Conservation (phyloP, 768 basidiomycete genomes). For the Termitomyces titanicus region DNA sequence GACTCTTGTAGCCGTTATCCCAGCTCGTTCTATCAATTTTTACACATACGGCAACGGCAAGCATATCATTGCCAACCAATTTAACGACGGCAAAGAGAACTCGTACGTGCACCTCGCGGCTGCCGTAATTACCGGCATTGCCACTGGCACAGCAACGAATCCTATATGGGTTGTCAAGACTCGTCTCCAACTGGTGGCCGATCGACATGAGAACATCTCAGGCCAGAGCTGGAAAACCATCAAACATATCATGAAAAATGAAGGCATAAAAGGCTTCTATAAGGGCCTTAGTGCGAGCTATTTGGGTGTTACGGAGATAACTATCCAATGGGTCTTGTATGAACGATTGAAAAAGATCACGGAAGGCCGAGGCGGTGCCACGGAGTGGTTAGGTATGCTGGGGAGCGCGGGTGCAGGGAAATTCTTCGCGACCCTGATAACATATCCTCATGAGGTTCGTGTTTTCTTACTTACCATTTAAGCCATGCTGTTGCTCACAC, state of each 20-base stretch:
- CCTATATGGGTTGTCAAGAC: slow-evolving; percentile 99
- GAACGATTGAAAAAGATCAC: slow-evolving; percentile 82
- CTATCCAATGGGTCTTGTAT: slow-evolving; percentile 97
- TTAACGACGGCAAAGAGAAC: slow-evolving; percentile 80
- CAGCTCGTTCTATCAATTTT: slow-evolving; percentile 95
- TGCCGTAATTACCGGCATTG: slow-evolving; percentile 81
- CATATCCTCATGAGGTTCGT: slow-evolving; percentile 92
- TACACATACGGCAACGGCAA: slow-evolving; percentile 99
- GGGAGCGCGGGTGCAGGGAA: slow-evolving; percentile 92
- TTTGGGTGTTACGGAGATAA: slow-evolving; percentile 95
- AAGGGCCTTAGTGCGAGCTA: slow-evolving; percentile 93
- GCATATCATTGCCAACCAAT: slow-evolving; percentile 78
- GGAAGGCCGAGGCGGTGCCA: slow-evolving; percentile 51
- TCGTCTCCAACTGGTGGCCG: slow-evolving; percentile 71
- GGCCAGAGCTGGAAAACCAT: slow-evolving; percentile 52
- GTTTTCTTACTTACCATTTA: neutral
- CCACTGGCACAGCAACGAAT: slow-evolving; percentile 88
- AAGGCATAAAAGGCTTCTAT: slow-evolving; percentile 87
- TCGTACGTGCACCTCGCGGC: slow-evolving; percentile 80
- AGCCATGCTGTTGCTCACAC: neutral
- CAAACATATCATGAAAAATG: slow-evolving; percentile 68
- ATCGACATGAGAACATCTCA: slow-evolving; percentile 11
- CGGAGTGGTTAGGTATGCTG: slow-evolving; percentile 78
- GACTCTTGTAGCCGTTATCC: slow-evolving; percentile 90
- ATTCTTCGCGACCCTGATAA: slow-evolving; percentile 87